Conservation (phyloP, 495 filamentous ascomycete genomes). For the Daldinia decipiens region DNA sequence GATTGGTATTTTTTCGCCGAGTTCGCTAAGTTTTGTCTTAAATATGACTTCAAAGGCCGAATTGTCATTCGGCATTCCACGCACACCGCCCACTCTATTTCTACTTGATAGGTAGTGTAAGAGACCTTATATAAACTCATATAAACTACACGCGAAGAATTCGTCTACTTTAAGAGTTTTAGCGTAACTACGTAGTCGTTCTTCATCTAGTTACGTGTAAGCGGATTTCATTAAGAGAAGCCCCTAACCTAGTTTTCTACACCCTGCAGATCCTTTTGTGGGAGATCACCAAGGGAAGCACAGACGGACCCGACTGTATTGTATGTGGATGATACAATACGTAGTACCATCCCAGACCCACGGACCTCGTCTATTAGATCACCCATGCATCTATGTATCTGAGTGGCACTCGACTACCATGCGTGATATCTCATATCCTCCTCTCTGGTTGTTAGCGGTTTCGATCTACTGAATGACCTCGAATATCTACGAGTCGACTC, state of each 20-base stretch:
- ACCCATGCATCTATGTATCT: constrained; percentile 34
- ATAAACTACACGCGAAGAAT: neutral
- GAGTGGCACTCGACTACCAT: constrained; percentile 38
- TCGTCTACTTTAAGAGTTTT: neutral
- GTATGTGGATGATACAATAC: constrained; percentile 13
- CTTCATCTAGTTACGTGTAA: constrained; percentile 4
- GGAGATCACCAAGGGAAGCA: constrained; percentile 38
- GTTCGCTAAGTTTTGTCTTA: constrained; percentile 23
- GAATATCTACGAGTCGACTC: constrained; percentile 26
- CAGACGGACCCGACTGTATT: constrained; percentile 25
- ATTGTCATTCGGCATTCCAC: constrained; percentile 11
- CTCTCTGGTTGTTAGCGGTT: constrained; percentile 24
- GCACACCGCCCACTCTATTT: constrained; percentile 22
- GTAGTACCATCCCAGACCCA: constrained; percentile 28
- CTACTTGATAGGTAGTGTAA: constrained; percentile 1
- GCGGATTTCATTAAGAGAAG: constrained; percentile 26
- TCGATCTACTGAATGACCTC: constrained; percentile 18
- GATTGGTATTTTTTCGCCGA: constrained; percentile 40
- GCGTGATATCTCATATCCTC: constrained; percentile 21
- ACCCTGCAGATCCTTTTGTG: constrained; percentile 37
- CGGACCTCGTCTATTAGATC: constrained; percentile 41
- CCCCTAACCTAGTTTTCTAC: constrained; percentile 35
- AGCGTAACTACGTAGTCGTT: neutral
- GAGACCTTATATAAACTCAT: neutral
- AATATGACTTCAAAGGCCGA: constrained; percentile 20